Evolutionary conservation across 2,329 filamentous ascomycete species (phyloP).

Genomic region (Paracoccidioides brasiliensis): DNA sequence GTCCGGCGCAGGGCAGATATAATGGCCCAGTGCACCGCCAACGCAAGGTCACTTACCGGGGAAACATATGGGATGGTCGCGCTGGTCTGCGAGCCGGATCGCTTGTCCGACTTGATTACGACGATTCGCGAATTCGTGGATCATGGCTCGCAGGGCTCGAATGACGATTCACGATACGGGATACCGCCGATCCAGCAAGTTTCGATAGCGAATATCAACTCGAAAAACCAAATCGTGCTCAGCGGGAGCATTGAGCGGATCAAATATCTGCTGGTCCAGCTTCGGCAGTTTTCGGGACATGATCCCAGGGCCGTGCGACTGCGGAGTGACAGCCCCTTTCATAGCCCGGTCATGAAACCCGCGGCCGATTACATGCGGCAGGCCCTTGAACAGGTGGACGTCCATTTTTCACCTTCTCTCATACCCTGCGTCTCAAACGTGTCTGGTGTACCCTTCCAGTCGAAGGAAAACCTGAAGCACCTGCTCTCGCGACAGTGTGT

Average conservation of each 20-base stretch:
- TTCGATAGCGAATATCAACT: constrained; percentile 85
- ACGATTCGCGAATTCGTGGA: constrained; percentile 70
- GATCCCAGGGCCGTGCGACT: constrained; percentile 78
- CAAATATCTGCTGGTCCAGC: constrained; percentile 64
- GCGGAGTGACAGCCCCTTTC: constrained; percentile 80
- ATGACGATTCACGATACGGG: constrained; percentile 54
- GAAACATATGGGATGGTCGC: constrained; percentile 92
- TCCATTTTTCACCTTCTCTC: constrained; percentile 55
- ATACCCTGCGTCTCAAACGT: constrained; percentile 81
- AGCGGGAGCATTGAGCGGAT: constrained; percentile 78
- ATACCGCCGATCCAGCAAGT: constrained; percentile 73
- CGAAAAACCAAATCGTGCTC: constrained; percentile 89
- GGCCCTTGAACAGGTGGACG: constrained; percentile 49
- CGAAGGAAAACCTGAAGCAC: constrained; percentile 61
- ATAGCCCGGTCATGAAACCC: constrained; percentile 82
- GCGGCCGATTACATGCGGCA: constrained; percentile 61
- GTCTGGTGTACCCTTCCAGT: constrained; percentile 62
- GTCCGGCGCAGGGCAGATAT: constrained; percentile 66
- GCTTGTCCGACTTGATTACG: constrained; percentile 54
- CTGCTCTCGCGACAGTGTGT: constrained; percentile 67
- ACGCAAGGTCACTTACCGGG: constrained; percentile 53
- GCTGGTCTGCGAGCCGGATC: constrained; percentile 71
- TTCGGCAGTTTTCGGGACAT: constrained; percentile 80
- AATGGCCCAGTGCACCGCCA: constrained; percentile 64
- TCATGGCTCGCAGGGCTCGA: constrained; percentile 50